A percentile compares a stretch with the other conserved stretches of the same genome.
These are phyloP conservation scores for Diospyros lotus DNA, from an alignment of 148 eudicot genomes.

Conservation along the genomic window DNA sequence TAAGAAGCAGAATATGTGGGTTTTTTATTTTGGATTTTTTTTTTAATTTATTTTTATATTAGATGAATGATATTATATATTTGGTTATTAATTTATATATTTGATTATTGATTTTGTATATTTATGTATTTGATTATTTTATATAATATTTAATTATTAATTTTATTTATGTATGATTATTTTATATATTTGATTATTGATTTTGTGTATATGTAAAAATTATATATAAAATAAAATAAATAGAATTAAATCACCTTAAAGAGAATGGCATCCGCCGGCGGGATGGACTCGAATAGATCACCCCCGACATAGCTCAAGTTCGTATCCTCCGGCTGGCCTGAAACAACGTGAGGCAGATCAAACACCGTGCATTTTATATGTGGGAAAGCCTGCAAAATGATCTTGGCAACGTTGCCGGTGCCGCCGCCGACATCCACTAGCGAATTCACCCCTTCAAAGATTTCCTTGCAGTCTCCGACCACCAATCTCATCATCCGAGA, in stretches of 20 bases:
- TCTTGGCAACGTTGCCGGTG: neutral
- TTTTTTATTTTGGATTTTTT: no score
- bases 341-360: slow-evolving; percentile 3
- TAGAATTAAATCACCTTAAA: neutral
- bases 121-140: no score
- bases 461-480: neutral
- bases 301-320: slow-evolving; percentile 9
- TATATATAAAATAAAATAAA: no score
- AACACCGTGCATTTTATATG: slow-evolving; percentile 9
- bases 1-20: no score
- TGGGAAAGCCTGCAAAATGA: slow-evolving; percentile 8
- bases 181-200: no score
- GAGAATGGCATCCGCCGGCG: slow-evolving; percentile 7
- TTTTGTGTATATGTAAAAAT: no score
- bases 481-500: neutral
- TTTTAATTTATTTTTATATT: no score
- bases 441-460: neutral
- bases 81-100: no score
- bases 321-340: neutral
- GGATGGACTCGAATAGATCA: slow-evolving; percentile 8
- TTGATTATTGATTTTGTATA: no score
- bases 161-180: no score
- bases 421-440: slow-evolving; percentile 12
- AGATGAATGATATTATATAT: no score
- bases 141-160: no score